Conservation (phyloP, 257 asterid genomes). For the Perilla frutescens region DNA sequence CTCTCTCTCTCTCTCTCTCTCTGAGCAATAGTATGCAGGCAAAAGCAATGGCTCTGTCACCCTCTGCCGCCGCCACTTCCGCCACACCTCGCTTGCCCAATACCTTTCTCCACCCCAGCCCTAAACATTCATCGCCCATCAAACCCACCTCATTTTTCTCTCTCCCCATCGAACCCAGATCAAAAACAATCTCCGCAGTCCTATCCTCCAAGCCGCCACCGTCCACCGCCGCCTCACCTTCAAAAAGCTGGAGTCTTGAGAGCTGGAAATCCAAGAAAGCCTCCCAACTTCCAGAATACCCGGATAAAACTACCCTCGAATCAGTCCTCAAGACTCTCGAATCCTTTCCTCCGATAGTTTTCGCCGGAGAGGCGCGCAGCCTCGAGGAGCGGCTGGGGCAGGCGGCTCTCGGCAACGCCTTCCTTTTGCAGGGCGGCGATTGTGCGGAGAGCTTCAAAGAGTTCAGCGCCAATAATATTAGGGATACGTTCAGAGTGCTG, state of each 20-base stretch:
- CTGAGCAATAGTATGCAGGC: conserved; percentile 34
- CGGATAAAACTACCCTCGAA: conserved; percentile 51
- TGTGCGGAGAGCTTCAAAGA: conserved; percentile 92
- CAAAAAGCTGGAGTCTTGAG: conserved; percentile 58
- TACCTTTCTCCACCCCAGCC: conserved; percentile 43
- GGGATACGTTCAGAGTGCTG: conserved; percentile 81
- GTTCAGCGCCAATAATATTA: conserved; percentile 74
- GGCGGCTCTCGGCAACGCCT: conserved; percentile 80
- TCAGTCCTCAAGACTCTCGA: conserved; percentile 67
- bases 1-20: background rate
- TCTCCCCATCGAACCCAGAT: conserved; percentile 40
- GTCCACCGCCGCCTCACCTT: conserved; percentile 33
- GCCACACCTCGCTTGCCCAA: conserved; percentile 33
- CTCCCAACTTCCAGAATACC: conserved; percentile 70
- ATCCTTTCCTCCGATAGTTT: conserved; percentile 77
- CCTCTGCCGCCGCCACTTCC: conserved; percentile 34
- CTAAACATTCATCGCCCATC: conserved; percentile 30
- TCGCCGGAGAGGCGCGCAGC: conserved; percentile 82
- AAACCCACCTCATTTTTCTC: conserved; percentile 40
- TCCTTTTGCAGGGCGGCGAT: conserved; percentile 81
- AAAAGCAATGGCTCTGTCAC: conserved; percentile 45
- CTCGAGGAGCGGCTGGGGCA: conserved; percentile 75
- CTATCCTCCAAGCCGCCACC: conserved; percentile 47
- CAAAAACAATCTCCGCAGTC: conserved; percentile 58
- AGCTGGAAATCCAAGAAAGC: conserved; percentile 81